Conservation (phyloP, 129 eudicot genomes). For the Oenanthe sinensis region DNA sequence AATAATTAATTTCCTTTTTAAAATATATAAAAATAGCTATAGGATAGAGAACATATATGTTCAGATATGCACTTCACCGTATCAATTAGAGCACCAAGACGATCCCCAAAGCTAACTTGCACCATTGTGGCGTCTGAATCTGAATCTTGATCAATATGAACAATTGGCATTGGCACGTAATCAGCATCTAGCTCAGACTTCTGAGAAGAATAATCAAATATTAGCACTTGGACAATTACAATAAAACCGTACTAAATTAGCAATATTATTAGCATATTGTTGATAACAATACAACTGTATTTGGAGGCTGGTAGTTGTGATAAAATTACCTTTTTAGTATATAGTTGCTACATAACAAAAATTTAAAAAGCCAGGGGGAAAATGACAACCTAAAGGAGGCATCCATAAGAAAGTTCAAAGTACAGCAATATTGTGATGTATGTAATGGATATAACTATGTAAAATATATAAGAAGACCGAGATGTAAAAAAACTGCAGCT, state of each 20-base stretch:
- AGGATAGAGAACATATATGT: neutral
- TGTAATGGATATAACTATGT: no score
- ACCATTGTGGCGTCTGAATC: conserved; percentile 77
- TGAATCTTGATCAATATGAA: conserved; percentile 79
- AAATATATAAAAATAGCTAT: neutral
- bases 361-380: no score
- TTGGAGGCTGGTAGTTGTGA: no score
- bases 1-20: neutral
- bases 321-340: no score
- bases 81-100: conserved; percentile 94
- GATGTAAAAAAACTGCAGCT: no score
- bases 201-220: conserved; percentile 20
- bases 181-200: conserved; percentile 52
- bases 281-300: neutral
- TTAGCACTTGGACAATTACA: neutral
- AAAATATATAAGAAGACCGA: no score
- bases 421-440: no score
- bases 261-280: neutral
- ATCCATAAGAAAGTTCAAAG: no score
- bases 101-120: conserved; percentile 92
- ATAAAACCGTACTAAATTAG: neutral
- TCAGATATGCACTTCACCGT: conserved; percentile 41
- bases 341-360: no score
- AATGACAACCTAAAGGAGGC: no score
- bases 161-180: conserved; percentile 69